These are phyloP conservation scores for Pyrus pyrifolia DNA, from an alignment of 306 rosid genomes.

Conservation along the genomic window DNA sequence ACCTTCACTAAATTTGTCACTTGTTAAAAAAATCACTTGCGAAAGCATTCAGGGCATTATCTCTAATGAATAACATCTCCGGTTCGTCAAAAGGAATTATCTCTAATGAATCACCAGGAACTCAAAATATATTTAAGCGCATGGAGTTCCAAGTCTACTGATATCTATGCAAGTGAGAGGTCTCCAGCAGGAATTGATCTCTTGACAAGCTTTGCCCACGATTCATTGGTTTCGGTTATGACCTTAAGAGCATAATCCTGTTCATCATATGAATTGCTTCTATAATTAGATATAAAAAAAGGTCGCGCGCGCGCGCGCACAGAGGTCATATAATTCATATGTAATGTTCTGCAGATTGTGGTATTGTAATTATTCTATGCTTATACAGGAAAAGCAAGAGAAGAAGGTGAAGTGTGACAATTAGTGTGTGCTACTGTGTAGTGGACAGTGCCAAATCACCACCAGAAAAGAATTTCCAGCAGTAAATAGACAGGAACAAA, in stretches of 20 bases:
- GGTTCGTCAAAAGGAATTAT: not conserved
- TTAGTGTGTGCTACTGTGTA: not conserved
- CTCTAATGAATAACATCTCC: not conserved
- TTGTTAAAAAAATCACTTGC: too few relatives aligned
- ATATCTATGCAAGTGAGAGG: constrained; percentile 57
- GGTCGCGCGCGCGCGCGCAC: not conserved
- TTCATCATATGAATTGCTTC: constrained; percentile 6
- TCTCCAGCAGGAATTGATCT: constrained; percentile 81
- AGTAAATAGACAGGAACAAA: not conserved
- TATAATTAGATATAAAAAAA: not conserved
- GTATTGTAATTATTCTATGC: too few relatives aligned
- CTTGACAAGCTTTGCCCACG: constrained; percentile 82
- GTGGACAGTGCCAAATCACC: not conserved
- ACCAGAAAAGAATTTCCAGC: not conserved
- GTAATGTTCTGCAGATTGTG: not conserved
- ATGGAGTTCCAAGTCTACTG: not conserved
- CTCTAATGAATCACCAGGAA: constrained; percentile 13
- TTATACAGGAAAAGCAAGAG: not conserved
- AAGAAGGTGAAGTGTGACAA: not conserved
- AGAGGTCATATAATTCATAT: not conserved
- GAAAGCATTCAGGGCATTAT: too few relatives aligned
- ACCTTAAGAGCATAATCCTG: constrained; percentile 81
- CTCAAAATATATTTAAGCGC: constrained; percentile 1
- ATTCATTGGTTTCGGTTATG: constrained; percentile 72
- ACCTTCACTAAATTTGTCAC: too few relatives aligned